Conservation (phyloP, 192 early-diverging fungal species). For the Hyaloraphidium curvatum region DNA sequence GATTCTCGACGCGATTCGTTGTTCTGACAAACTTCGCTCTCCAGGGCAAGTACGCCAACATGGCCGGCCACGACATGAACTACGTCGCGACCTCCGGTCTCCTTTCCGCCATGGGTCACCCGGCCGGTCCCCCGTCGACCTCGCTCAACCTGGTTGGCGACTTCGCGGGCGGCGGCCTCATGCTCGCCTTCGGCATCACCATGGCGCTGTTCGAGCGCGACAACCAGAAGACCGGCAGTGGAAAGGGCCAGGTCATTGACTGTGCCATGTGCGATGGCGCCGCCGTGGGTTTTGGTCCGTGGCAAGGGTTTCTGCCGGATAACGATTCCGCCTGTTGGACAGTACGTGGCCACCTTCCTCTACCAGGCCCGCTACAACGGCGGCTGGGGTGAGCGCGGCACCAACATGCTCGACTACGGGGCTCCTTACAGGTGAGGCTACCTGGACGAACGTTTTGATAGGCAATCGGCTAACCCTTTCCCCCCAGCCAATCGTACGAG, state of each 20-base stretch:
- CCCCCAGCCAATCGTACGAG: neutral
- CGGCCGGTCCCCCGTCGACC: neutral
- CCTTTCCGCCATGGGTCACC: constrained; percentile 14
- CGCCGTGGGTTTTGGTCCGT: neutral
- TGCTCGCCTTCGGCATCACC: constrained; percentile 40
- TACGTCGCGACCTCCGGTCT: constrained; percentile 44
- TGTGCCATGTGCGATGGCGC: constrained; percentile 24
- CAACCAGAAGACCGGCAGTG: constrained; percentile 14
- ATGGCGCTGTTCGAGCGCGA: constrained; percentile 37
- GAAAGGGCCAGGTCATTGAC: constrained; percentile 44
- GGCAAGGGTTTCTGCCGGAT: constrained; percentile 14
- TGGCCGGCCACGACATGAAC: constrained; percentile 47
- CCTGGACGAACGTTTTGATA: no score
- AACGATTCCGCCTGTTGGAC: constrained; percentile 27
- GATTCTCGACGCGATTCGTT: constrained; percentile 3
- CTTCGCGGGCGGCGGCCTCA: constrained; percentile 31
- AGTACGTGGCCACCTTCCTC: constrained; percentile 37
- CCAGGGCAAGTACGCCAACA: constrained; percentile 24
- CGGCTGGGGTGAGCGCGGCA: constrained; percentile 21
- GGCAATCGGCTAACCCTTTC: no score
- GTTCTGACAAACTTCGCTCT: no score
- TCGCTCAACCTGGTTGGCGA: neutral
- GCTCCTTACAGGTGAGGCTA: constrained; percentile 49
- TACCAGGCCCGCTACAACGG: constrained; percentile 26
- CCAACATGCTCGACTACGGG: constrained; percentile 40